These are phyloP conservation scores for Neurospora crassa DNA, from an alignment of 2,329 filamentous ascomycete species.

Conservation along the genomic window DNA sequence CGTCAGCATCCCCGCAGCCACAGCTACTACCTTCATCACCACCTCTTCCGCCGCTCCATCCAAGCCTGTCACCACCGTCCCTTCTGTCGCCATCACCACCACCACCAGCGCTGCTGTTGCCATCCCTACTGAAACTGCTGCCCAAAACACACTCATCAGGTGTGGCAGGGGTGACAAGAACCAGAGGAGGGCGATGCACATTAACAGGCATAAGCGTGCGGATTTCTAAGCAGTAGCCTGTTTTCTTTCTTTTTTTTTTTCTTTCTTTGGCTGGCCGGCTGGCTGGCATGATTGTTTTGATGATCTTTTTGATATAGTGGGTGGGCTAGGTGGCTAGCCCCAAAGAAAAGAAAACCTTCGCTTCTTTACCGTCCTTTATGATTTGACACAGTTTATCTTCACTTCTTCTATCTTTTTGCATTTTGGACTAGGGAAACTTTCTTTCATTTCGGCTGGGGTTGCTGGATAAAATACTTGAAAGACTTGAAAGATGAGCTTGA, in stretches of 20 bases:
- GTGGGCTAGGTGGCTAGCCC: not conserved
- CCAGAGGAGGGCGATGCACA: slow-evolving; percentile 19
- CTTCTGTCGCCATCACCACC: not conserved
- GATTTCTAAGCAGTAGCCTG: not conserved
- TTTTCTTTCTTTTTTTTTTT: too few relatives aligned
- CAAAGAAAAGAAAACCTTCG: not conserved
- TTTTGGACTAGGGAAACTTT: not conserved
- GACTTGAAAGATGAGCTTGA: not conserved
- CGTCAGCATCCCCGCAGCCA: not conserved
- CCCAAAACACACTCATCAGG: not conserved
- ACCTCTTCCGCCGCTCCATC: not conserved
- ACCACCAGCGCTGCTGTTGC: not conserved
- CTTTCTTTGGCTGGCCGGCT: too few relatives aligned
- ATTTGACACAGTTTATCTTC: not conserved
- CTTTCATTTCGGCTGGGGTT: not conserved
- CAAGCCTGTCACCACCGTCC: not conserved
- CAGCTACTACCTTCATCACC: not conserved
- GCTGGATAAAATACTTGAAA: not conserved
- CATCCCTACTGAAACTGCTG: not conserved
- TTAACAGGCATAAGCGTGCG: slow-evolving; percentile 9
- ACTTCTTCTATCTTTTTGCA: not conserved
- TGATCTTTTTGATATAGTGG: not conserved
- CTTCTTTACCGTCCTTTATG: not conserved
- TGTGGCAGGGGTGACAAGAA: not conserved
- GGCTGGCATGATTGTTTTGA: not conserved